Conservation (phyloP, 106 monocot species). For the Posidonia australis region DNA sequence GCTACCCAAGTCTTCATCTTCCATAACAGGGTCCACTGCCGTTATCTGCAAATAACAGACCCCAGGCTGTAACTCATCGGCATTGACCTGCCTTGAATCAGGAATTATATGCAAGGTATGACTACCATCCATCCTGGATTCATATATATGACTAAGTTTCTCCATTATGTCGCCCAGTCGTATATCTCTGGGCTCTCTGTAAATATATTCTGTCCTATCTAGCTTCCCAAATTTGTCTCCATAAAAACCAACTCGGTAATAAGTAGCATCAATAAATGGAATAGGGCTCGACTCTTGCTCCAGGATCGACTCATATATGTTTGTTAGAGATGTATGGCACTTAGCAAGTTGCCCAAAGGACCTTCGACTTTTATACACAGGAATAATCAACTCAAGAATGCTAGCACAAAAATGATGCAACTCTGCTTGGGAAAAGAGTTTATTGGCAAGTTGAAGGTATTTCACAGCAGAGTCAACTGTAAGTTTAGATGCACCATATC, state of each 20-base stretch:
- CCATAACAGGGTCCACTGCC: slow-evolving; percentile 98
- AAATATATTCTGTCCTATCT: slow-evolving; percentile 76
- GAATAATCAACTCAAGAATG: slow-evolving; percentile 94
- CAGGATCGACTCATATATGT: slow-evolving; percentile 83
- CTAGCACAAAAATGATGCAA: slow-evolving; percentile 86
- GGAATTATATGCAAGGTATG: slow-evolving; percentile 93
- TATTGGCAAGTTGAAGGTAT: slow-evolving; percentile 93
- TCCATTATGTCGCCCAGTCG: slow-evolving; percentile 99
- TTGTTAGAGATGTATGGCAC: slow-evolving; percentile 89
- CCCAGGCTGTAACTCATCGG: slow-evolving; percentile 84
- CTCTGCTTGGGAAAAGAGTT: slow-evolving; percentile 90
- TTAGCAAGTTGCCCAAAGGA: slow-evolving; percentile 82
- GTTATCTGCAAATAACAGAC: slow-evolving; percentile 98
- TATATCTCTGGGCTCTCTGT: slow-evolving; percentile 85
- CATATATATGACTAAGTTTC: slow-evolving; percentile 86
- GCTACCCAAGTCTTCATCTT: slow-evolving; percentile 91
- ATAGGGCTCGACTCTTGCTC: slow-evolving; percentile 93
- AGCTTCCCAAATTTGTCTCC: slow-evolving; percentile 82
- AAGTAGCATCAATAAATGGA: slow-evolving; percentile 93
- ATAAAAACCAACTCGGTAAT: slow-evolving; percentile 94
- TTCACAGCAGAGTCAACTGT: slow-evolving; percentile 97
- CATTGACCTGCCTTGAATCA: slow-evolving; percentile 96
- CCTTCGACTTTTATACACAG: slow-evolving; percentile 90
- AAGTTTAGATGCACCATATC: slow-evolving; percentile 97
- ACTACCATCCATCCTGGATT: slow-evolving; percentile 65